phyloP scores from a whole-genome alignment of 495 filamentous ascomycete species.

The Lophiostoma macrostomum region DNA sequence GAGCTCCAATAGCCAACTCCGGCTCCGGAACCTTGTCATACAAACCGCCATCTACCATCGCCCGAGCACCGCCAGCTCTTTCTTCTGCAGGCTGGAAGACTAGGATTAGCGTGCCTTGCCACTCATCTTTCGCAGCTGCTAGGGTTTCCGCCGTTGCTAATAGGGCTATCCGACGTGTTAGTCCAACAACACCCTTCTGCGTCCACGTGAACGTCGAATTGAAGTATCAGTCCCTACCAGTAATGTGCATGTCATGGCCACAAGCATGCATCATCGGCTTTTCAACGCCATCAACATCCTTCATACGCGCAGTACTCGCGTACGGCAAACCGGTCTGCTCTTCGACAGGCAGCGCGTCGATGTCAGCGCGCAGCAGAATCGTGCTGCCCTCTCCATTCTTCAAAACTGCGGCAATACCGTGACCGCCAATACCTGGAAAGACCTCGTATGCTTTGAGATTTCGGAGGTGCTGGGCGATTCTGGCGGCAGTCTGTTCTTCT shows the following conservation, averaged over 20 bases:
- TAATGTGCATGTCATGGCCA: constrained; percentile 64
- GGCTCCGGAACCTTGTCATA: constrained; percentile 53
- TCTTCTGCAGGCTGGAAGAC: constrained; percentile 65
- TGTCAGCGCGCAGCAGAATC: constrained; percentile 58
- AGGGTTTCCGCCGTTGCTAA: constrained; percentile 52
- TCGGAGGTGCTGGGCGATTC: constrained; percentile 5
- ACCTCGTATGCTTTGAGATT: constrained; percentile 12
- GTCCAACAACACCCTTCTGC: no score
- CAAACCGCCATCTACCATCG: constrained; percentile 61
- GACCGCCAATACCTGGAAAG: constrained; percentile 12
- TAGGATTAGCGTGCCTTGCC: constrained; percentile 56
- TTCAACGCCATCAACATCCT: constrained; percentile 44
- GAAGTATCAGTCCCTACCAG: no score
- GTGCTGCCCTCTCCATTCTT: constrained; percentile 55
- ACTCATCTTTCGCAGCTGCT: constrained; percentile 42
- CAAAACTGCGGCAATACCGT: constrained; percentile 49
- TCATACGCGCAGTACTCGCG: constrained; percentile 47
- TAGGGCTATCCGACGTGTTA: no score
- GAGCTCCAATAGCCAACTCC: constrained; percentile 56
- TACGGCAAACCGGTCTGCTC: constrained; percentile 57
- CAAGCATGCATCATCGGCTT: constrained; percentile 65
- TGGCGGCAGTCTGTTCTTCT: constrained; percentile 19
- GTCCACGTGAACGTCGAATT: no score
- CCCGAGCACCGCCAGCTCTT: constrained; percentile 51
- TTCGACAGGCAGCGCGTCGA: constrained; percentile 59